phyloP scores from a whole-genome alignment of 75 land plant species.

The Picea glauca region DNA sequence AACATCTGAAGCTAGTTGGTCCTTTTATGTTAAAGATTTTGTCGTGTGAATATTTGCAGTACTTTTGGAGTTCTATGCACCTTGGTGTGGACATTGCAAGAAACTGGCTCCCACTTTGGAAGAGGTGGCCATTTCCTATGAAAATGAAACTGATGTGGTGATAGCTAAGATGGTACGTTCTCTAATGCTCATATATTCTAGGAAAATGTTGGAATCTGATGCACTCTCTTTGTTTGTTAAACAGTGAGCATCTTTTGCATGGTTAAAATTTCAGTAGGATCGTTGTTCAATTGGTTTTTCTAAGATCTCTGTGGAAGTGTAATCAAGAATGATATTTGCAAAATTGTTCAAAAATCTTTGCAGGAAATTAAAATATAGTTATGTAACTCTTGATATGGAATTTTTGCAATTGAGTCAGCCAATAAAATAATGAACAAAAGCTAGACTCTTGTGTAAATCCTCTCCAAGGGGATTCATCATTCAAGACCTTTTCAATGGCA shows the following conservation, averaged over 20 bases:
- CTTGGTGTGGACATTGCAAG: constrained; percentile 95
- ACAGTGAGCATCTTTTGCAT: no score
- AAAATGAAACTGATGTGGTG: constrained; percentile 50
- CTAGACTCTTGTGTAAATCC: no score
- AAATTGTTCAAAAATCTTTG: neutral
- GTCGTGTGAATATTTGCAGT: constrained; percentile 24
- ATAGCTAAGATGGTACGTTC: constrained; percentile 77
- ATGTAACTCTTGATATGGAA: neutral
- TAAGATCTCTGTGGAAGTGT: no score
- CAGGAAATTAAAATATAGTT: neutral
- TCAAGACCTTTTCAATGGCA: no score
- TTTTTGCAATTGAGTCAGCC: neutral
- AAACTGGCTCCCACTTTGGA: constrained; percentile 74
- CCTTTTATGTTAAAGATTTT: neutral
- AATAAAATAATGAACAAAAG: no score
- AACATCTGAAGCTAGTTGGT: no score
- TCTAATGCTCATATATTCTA: neutral
- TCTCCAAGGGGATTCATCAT: no score
- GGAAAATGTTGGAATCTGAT: neutral
- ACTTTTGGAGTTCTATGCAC: constrained; percentile 82
- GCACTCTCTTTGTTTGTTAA: neutral
- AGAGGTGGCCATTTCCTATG: constrained; percentile 64
- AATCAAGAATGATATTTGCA: no score
- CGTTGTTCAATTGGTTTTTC: no score
- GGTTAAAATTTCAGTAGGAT: no score